Evolutionary conservation across 2,329 filamentous ascomycete species (phyloP), one percentile per base, ranked within the genome.

Genomic region (Pseudocercospora musae): DNA sequence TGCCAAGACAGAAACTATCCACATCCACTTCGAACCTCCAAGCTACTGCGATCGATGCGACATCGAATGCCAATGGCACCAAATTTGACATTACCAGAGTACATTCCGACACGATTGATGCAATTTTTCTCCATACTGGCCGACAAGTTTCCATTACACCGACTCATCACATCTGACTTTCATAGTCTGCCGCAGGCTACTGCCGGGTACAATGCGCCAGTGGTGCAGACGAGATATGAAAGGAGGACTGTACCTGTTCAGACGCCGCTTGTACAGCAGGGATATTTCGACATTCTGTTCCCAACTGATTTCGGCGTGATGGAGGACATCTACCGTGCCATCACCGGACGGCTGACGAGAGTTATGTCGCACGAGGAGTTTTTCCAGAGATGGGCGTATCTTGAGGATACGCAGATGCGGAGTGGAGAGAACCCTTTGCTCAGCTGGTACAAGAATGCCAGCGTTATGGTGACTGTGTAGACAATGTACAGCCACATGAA

Each of bases 281-380:
- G 95, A 50, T 98, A 96, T 78, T 99, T 99, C 74, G 96, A 99
- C 75, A 97, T 99, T 71, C 88, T 99, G 74, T 99, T 99, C 79
- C 95, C 95, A 0, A 99, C 95, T 10, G 90, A 99, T 77, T 99
- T 99, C 75, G 83, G 85, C 66, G 89, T 96, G 68, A 89, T 95
- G 78, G 92, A 98, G 77, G 88, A 92, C 71, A 87, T 98, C 70
- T 99, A 99, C 79, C 88, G 91, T 60, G 92, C 92, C 64, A 87
- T 98, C 70, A 99, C 95, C 0, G 94, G 94, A 31, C 95, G 96
- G 75, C 81, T 98, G 70, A 96, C 93, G 2, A 85, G 89, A 57
- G 91, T 96, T 57, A 85, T 88, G 75, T 87, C 89, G 40, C 95
- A 99, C 72, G 92, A 94, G 74, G 91, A 96, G 68, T 99, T 98